Percentiles rank a stretch among this genome's conserved stretches.
phyloP scores from a whole-genome alignment of 2,329 filamentous ascomycete species.

The Meredithiella fracta region DNA sequence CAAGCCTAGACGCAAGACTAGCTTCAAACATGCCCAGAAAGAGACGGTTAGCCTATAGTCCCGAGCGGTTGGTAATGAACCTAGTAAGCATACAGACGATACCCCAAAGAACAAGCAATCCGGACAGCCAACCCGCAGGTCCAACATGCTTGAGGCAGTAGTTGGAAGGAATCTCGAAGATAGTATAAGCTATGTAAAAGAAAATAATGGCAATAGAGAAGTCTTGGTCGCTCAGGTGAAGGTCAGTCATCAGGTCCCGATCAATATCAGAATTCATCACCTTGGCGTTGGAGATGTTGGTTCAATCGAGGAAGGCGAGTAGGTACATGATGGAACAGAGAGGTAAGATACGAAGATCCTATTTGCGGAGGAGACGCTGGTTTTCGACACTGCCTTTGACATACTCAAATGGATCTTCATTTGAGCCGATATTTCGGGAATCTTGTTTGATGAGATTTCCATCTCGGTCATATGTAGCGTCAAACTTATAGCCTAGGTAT shows the following conservation, averaged over 20 bases:
- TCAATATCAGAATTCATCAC: constrained; percentile 43
- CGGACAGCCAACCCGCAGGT: constrained; percentile 47
- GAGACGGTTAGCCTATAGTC: constrained; percentile 50
- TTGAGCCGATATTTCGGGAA: too few species aligned
- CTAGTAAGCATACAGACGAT: constrained; percentile 51
- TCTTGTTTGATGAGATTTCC: too few species aligned
- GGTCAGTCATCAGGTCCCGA: constrained; percentile 46
- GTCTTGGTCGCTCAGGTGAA: constrained; percentile 42
- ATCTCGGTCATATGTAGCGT: too few species aligned
- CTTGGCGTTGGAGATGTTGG: constrained; percentile 54
- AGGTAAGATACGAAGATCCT: constrained; percentile 47
- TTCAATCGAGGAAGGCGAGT: constrained; percentile 49
- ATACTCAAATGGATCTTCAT: neutral
- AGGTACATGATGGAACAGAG: constrained; percentile 48
- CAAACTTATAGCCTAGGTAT: too few species aligned
- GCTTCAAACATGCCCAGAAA: constrained; percentile 55
- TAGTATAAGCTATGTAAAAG: constrained; percentile 41
- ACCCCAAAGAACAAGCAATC: constrained; percentile 52
- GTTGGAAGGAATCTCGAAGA: constrained; percentile 51
- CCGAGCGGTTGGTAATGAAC: constrained; percentile 41
- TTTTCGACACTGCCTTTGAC: constrained; percentile 17
- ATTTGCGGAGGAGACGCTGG: constrained; percentile 34
- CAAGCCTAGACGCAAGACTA: constrained; percentile 51
- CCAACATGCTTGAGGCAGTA: constrained; percentile 47
- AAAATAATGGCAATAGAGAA: constrained; percentile 44